Conservation (phyloP, 2,329 filamentous ascomycete genomes). For the Didymellaceae sp. region DNA sequence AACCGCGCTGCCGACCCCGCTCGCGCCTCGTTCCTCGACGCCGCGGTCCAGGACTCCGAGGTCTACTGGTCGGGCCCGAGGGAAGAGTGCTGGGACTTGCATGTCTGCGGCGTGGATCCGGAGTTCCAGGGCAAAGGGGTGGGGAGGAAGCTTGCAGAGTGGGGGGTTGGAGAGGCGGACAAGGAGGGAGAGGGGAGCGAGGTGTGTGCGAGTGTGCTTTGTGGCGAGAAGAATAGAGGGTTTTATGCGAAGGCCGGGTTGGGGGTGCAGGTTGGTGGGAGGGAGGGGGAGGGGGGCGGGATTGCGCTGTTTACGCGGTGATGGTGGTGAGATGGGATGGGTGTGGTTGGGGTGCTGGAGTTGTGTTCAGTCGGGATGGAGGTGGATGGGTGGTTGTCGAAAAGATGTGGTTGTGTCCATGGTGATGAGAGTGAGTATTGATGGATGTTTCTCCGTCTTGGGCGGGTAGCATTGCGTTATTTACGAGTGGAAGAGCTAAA, state of each 20-base stretch:
- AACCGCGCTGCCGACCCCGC: conserved; percentile 38
- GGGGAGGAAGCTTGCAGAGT: conserved; percentile 47
- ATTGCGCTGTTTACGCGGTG: conserved; percentile 31
- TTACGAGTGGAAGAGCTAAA: too few relatives aligned
- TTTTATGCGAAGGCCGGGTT: conserved; percentile 36
- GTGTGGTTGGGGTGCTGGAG: too few relatives aligned
- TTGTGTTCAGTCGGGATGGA: too few relatives aligned
- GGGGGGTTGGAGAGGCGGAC: conserved; percentile 46
- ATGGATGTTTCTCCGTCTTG: too few relatives aligned
- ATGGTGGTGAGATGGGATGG: not conserved
- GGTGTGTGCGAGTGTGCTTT: conserved; percentile 34
- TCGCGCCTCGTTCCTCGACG: conserved; percentile 26
- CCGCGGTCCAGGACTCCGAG: conserved; percentile 27
- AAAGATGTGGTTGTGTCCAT: too few relatives aligned
- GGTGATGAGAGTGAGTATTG: too few relatives aligned
- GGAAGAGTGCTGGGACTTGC: conserved; percentile 36
- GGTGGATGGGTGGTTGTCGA: too few relatives aligned
- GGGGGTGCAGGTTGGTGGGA: conserved; percentile 18
- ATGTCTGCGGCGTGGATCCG: conserved; percentile 43
- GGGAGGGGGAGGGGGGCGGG: conserved; percentile 13
- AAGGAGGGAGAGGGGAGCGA: conserved; percentile 37
- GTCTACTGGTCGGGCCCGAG: conserved; percentile 35
- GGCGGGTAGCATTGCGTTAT: too few relatives aligned
- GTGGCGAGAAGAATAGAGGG: conserved; percentile 39
- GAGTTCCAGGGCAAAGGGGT: conserved; percentile 47